phyloP scores from a whole-genome alignment of 2,329 filamentous ascomycete genomes.

The Herpotrichia juniperi region DNA sequence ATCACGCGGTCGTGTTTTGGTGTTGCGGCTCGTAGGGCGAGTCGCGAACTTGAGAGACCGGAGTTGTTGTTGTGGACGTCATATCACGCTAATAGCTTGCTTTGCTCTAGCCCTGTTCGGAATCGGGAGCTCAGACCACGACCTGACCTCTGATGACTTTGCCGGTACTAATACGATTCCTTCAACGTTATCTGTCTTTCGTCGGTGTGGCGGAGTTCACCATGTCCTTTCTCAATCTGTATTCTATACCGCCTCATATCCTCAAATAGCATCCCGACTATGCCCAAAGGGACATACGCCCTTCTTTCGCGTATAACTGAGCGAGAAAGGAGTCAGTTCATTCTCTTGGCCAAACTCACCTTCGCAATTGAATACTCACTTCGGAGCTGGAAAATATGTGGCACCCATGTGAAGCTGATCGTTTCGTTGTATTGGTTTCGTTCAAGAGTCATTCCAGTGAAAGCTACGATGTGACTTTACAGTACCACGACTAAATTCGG shows the following conservation, averaged over 20 bases:
- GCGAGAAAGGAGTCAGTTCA: neutral
- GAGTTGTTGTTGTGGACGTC: neutral
- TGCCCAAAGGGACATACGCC: neutral
- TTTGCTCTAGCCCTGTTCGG: neutral
- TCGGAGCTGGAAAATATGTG: neutral
- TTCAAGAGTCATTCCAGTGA: neutral
- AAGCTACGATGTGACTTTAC: neutral
- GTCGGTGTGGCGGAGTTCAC: neutral
- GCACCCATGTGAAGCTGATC: neutral
- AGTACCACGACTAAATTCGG: too few relatives aligned
- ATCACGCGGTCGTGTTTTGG: conserved; percentile 15
- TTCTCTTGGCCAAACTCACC: neutral
- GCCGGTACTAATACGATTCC: conserved; percentile 2
- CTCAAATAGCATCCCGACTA: neutral
- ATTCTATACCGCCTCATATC: neutral
- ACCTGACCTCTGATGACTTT: neutral
- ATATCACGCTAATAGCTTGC: neutral
- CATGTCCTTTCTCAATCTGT: neutral
- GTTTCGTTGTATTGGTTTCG: neutral
- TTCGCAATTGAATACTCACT: neutral
- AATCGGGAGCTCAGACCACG: neutral
- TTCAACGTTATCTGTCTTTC: neutral
- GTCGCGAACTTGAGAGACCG: neutral
- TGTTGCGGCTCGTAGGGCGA: conserved; percentile 9
- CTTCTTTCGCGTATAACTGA: neutral